Base-by-base conservation (phyloP, 2,329 filamentous ascomycete species). In the Penicillium sclerotiorum region DNA sequence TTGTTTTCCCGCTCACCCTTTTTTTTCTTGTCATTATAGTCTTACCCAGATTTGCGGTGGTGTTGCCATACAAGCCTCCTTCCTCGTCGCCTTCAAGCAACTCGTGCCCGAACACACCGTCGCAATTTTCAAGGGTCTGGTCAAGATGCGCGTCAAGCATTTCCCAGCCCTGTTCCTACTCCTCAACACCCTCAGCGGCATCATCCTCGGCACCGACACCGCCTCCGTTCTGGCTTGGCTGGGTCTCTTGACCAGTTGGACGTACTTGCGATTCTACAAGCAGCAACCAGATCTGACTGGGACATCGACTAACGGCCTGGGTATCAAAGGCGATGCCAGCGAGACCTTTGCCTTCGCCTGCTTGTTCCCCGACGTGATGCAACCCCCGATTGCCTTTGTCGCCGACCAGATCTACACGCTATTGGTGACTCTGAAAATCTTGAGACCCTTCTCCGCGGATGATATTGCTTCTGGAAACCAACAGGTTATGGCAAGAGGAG, bases 101-200 rank as follows among this genome's bases (percentile, higher is more conserved):
- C 89, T 99, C 42, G 88, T 97, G 28, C 94, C 94, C 18, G 92
- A 96, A 55, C 94, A 99, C 72, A 99, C 94, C 9, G 93, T 97
- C 45, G 94, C 93, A 4, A 83, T 99, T 50, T 93, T 96, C 76
- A 88, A 88, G 57, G 91, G 91, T 57, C 77, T 96, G 53, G 70
- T 97, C 51, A 95, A 94, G 52, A 85, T 97, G 70, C 89, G 93
- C 60, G 91, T 99, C 47, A 86, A 87, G 68, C 85, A 87, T 68
- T 87, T 87, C 76, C 95, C 75, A 56, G 94, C 75, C 79, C 88
- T 85, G 69, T 96, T 80, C 77, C 84, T 80, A 56, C 71, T 89
- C 49, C 81, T 95, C 52, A 86, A 89, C 58, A 79, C 87, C 27
- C 77, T 89, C 45, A 84, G 84, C 23, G 83, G 84, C 27, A 70